Conservation (phyloP, 1,284 basidiomycete genomes). For the Phylloporus sp. region DNA sequence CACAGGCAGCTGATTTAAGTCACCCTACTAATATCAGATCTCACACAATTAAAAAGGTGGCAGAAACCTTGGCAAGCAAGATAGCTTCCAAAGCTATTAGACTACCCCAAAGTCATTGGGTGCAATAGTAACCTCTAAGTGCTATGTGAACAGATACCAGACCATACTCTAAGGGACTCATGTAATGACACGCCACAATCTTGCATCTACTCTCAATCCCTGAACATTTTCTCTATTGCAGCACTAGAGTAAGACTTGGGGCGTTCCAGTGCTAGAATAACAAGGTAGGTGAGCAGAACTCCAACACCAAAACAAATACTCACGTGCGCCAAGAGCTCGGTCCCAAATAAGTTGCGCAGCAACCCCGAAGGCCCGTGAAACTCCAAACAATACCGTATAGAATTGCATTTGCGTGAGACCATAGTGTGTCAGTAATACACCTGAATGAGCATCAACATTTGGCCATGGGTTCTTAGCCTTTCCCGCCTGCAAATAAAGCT, state of each 20-base stretch:
- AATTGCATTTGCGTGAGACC: slow-evolving; percentile 90
- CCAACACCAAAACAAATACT: slow-evolving; percentile 36
- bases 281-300: neutral
- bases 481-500: slow-evolving; percentile 78
- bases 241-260: slow-evolving; percentile 86
- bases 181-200: too few relatives aligned
- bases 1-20: too few relatives aligned
- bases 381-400: slow-evolving; percentile 97
- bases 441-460: slow-evolving; percentile 97
- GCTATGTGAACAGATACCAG: too few relatives aligned
- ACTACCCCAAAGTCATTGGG: too few relatives aligned
- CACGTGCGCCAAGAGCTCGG: slow-evolving; percentile 91
- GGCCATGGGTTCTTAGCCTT: slow-evolving; percentile 95
- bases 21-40: too few relatives aligned
- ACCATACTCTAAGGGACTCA: too few relatives aligned
- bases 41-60: too few relatives aligned
- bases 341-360: slow-evolving; percentile 93
- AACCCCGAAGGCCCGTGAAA: slow-evolving; percentile 92
- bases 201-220: slow-evolving; percentile 48
- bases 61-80: too few relatives aligned
- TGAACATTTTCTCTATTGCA: slow-evolving; percentile 78
- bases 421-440: slow-evolving; percentile 91
- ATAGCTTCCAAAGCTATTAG: too few relatives aligned
- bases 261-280: slow-evolving; percentile 72
- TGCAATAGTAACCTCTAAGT: too few relatives aligned